These are phyloP conservation scores for Platanthera guangdongensis DNA, from an alignment of 106 monocot species.

Conservation along the genomic window DNA sequence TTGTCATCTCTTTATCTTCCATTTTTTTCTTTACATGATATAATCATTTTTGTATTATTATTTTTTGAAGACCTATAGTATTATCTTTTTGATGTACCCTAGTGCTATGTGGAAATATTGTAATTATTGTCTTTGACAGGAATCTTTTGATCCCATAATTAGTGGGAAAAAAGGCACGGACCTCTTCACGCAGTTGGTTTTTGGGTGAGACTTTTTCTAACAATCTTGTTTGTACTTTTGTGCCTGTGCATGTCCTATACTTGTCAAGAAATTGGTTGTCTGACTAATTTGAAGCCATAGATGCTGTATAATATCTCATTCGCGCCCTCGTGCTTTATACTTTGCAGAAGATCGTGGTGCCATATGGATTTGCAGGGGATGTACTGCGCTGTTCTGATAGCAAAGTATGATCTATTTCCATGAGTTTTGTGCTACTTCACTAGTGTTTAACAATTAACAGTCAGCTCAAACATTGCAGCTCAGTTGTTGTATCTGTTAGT, in stretches of 20 bases:
- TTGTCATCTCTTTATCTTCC: not conserved
- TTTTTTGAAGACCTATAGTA: not conserved
- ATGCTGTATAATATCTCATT: not conserved
- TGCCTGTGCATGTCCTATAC: too few relatives aligned
- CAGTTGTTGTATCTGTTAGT: slow-evolving; percentile 62
- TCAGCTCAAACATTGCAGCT: slow-evolving; percentile 25
- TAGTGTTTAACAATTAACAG: slow-evolving; percentile 3
- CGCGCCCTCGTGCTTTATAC: not conserved
- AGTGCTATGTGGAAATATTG: not conserved
- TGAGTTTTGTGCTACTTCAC: not conserved
- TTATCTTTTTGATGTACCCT: not conserved
- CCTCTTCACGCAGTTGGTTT: slow-evolving; percentile 76
- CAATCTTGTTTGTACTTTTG: not conserved
- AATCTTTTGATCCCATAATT: slow-evolving; percentile 82
- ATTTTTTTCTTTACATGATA: not conserved
- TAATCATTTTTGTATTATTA: not conserved
- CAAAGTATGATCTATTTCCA: slow-evolving; percentile 11
- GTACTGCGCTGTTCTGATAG: slow-evolving; percentile 66
- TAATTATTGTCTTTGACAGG: slow-evolving; percentile 31
- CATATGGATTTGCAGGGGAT: slow-evolving; percentile 83
- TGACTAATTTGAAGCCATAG: not conserved
- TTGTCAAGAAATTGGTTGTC: not conserved
- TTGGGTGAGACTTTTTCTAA: slow-evolving; percentile 34
- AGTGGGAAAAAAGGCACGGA: slow-evolving; percentile 47
- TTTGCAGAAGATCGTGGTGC: slow-evolving; percentile 38